phyloP scores from a whole-genome alignment of 345 rosid genomes.

The Carallia pectinifolia region DNA sequence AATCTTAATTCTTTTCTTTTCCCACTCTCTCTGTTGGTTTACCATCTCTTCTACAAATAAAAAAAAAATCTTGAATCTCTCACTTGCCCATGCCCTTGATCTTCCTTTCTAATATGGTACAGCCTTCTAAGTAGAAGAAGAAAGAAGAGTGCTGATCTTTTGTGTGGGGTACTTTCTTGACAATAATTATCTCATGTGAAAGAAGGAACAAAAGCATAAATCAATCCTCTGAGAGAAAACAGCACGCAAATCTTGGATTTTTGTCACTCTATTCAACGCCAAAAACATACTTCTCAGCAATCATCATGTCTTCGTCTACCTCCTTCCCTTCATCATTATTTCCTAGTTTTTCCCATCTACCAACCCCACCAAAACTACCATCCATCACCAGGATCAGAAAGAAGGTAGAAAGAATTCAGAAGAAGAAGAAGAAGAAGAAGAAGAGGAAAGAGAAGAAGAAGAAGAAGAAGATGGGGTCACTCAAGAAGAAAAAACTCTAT shows the following conservation, averaged over 20 bases:
- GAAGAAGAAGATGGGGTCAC: constrained; percentile 30
- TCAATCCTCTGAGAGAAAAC: constrained; percentile 1
- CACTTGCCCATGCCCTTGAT: too few species aligned
- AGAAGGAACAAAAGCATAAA: constrained; percentile 10
- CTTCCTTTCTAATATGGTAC: too few species aligned
- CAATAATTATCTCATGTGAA: constrained; percentile 33
- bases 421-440: constrained; percentile 9
- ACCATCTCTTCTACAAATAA: too few species aligned
- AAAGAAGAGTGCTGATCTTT: background rate
- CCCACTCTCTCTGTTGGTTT: too few species aligned
- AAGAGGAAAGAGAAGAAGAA: background rate
- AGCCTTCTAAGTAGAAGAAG: too few species aligned
- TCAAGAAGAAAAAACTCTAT: constrained; percentile 47
- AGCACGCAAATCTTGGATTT: constrained; percentile 33
- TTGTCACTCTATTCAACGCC: constrained; percentile 26
- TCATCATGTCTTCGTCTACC: constrained; percentile 53
- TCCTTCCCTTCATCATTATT: constrained; percentile 43
- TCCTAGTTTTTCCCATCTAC: constrained; percentile 31
- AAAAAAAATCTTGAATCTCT: too few species aligned
- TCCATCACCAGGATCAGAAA: constrained; percentile 10
- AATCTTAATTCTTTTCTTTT: too few species aligned
- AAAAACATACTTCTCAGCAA: constrained; percentile 20
- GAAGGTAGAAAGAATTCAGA: constrained; percentile 4
- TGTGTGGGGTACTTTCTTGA: constrained; percentile 16
- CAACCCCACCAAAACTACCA: constrained; percentile 32